Conservation (phyloP, 2,329 filamentous ascomycete genomes). For the Remersonia thermophila region DNA sequence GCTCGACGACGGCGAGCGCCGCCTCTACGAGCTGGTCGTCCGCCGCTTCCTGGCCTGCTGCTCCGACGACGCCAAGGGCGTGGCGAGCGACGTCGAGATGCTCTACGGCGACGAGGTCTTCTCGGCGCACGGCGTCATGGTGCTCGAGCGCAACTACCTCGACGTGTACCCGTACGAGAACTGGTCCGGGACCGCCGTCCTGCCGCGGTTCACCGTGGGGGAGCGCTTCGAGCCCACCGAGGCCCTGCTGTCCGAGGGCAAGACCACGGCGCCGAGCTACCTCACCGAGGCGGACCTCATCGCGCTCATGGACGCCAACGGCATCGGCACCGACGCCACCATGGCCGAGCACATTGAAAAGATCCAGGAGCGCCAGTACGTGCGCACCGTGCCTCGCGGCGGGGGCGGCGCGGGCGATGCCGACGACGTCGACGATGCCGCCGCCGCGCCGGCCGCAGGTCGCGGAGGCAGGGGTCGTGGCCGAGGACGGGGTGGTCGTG, state of each 20-base stretch:
- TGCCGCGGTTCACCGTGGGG: slow-evolving; percentile 67
- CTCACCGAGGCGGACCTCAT: slow-evolving; percentile 93
- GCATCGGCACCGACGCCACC: slow-evolving; percentile 94
- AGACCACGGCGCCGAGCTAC: slow-evolving; percentile 73
- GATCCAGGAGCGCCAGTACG: slow-evolving; percentile 84
- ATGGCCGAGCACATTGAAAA: slow-evolving; percentile 98
- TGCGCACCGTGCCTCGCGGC: slow-evolving; percentile 45
- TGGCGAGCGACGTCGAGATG: slow-evolving; percentile 74
- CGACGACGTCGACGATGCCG: slow-evolving; percentile 28
- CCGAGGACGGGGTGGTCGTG: slow-evolving; percentile 30
- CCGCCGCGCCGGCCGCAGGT: slow-evolving; percentile 15
- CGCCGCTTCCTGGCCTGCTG: slow-evolving; percentile 91
- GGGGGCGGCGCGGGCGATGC: slow-evolving; percentile 11
- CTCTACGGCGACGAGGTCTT: slow-evolving; percentile 75
- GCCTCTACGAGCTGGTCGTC: slow-evolving; percentile 84
- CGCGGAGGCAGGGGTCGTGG: slow-evolving; percentile 33
- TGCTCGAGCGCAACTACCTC: slow-evolving; percentile 82
- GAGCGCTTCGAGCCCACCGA: slow-evolving; percentile 82
- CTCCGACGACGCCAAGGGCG: slow-evolving; percentile 82
- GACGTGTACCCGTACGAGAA: slow-evolving; percentile 95
- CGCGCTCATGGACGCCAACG: slow-evolving; percentile 94
- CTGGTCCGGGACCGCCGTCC: slow-evolving; percentile 76
- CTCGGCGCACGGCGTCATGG: slow-evolving; percentile 68
- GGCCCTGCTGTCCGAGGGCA: slow-evolving; percentile 80
- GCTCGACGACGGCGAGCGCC: slow-evolving; percentile 53